Evolutionary conservation across 495 filamentous ascomycete genomes (phyloP), one percentile per base, ranked within the genome.

Genomic region (Bombardia bombarda): DNA sequence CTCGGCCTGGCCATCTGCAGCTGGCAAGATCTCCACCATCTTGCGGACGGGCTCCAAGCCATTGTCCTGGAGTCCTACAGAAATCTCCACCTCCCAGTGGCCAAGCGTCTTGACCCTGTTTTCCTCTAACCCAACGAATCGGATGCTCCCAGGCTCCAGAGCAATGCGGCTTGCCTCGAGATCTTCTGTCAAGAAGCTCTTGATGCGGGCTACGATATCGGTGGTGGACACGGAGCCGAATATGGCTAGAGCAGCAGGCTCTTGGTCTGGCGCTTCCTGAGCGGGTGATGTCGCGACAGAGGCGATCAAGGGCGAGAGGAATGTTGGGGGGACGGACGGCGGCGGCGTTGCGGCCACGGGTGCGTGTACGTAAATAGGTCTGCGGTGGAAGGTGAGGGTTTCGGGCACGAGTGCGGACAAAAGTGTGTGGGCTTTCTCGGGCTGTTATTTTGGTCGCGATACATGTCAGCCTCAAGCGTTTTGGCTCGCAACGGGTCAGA

Each of bases 331-430:
- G 8, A 9, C 19, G 4, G 32, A 21, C 7, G 30, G 10, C n/a
- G 12, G 14, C 26, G 24, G 13, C 14, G 35, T 18, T 2, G 42
- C 5, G 2, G 42, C 10, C 1, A 43, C 16, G 19, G 51, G 30
- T 10, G 46, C 14, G 30, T 70, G 57, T 47, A 37, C 35, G 3
- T 50, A 51, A 33, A 60, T 57, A 13, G 54, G 53, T 34, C 79
- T 75, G 58, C 87, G 84, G 70, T 94, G 93, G 73, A 95, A 96
- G 52, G 84, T 77, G 52, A 95, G 78, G 9, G 94, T 79, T 13
- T 84, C 82, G 5, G 90, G 90, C 52, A 94, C 88, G 32, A 95
- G 79, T 0, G 87, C 87, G 3, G 90, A 77, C 57, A 96, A 89
- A 57, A 95, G 84, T 12, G 86, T 90, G 58, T 89, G 89, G 25